Percentiles rank a stretch among this genome's conserved stretches.
Conservation (phyloP, 805 yeast genomes). For the Yamadazyma endophytica region DNA sequence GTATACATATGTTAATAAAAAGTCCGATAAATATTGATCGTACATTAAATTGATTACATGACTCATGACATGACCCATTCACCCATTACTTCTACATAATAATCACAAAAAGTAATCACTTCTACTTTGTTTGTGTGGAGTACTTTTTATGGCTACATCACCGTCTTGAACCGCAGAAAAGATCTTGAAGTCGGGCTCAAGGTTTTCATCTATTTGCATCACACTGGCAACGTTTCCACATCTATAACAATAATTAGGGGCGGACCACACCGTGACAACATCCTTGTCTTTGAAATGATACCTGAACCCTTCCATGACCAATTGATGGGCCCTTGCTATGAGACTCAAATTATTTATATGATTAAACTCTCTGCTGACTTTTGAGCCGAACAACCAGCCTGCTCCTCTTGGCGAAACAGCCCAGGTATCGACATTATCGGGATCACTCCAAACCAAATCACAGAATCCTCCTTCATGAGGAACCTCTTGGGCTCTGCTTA, state of each 20-base stretch:
- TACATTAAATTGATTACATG: too few relatives aligned
- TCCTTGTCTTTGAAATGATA: constrained; percentile 95
- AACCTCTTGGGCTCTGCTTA: constrained; percentile 94
- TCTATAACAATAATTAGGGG: constrained; percentile 94
- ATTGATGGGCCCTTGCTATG: constrained; percentile 95
- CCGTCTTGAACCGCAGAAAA: constrained; percentile 96
- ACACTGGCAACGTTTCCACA: constrained; percentile 99
- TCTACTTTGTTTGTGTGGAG: constrained; percentile 38
- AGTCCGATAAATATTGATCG: too few relatives aligned
- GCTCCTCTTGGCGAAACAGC: constrained; percentile 98
- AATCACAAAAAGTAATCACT: constrained; percentile 41
- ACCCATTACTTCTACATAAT: too few relatives aligned
- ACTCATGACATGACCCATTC: not conserved
- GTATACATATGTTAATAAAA: constrained; percentile 1
- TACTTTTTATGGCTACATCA: constrained; percentile 37
- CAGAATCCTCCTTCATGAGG: constrained; percentile 99
- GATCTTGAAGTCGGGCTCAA: constrained; percentile 86
- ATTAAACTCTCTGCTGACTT: constrained; percentile 92
- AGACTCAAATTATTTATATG: constrained; percentile 85
- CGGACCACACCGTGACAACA: constrained; percentile 97
- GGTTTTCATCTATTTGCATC: constrained; percentile 87
- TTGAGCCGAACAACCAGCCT: constrained; percentile 95
- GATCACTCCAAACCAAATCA: constrained; percentile 96
- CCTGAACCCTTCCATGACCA: constrained; percentile 97
- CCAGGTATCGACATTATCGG: constrained; percentile 97